A percentile compares a stretch with the other conserved stretches of the same genome.
These are phyloP conservation scores for Pseudopithomyces chartarum DNA, from an alignment of 2,329 filamentous ascomycete genomes.

Conservation along the genomic window DNA sequence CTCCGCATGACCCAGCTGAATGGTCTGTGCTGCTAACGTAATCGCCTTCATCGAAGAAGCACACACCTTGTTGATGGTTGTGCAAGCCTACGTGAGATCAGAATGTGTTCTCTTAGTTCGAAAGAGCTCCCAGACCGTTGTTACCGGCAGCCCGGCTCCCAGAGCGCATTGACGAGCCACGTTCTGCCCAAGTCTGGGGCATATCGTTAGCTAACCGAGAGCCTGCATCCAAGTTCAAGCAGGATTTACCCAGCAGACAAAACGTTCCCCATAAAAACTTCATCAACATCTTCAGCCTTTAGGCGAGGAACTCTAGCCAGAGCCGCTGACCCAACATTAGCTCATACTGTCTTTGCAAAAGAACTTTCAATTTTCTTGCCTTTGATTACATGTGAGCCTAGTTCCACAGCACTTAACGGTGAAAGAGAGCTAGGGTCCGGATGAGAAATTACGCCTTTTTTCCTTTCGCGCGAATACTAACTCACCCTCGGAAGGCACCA, in stretches of 20 bases:
- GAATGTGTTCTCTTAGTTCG: too few species aligned
- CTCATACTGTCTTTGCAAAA: slow-evolving; percentile 14
- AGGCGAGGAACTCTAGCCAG: slow-evolving; percentile 71
- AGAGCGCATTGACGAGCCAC: slow-evolving; percentile 85
- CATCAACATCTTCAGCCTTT: slow-evolving; percentile 68
- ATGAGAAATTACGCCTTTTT: slow-evolving; percentile 5
- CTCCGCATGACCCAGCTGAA: slow-evolving; percentile 70
- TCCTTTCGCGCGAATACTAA: slow-evolving; percentile 48
- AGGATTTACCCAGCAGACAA: slow-evolving; percentile 78
- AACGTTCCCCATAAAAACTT: slow-evolving; percentile 82
- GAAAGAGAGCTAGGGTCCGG: slow-evolving; percentile 71
- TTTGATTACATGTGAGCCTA: slow-evolving; percentile 88
- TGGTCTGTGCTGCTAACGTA: slow-evolving; percentile 68
- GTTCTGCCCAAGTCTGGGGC: slow-evolving; percentile 73
- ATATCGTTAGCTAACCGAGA: not conserved
- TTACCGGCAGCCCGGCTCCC: slow-evolving; percentile 72
- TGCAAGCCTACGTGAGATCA: slow-evolving; percentile 52
- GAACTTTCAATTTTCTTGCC: slow-evolving; percentile 54
- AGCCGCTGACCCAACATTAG: slow-evolving; percentile 57
- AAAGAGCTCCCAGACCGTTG: slow-evolving; percentile 53
- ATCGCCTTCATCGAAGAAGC: slow-evolving; percentile 75
- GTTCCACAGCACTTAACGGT: slow-evolving; percentile 77
- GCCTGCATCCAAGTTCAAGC: not conserved
- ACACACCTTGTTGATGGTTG: slow-evolving; percentile 88
- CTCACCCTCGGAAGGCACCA: slow-evolving; percentile 88